Evolutionary conservation across 345 rosid genomes (phyloP).

Genomic region (Crucihimalaya himalaica): DNA sequence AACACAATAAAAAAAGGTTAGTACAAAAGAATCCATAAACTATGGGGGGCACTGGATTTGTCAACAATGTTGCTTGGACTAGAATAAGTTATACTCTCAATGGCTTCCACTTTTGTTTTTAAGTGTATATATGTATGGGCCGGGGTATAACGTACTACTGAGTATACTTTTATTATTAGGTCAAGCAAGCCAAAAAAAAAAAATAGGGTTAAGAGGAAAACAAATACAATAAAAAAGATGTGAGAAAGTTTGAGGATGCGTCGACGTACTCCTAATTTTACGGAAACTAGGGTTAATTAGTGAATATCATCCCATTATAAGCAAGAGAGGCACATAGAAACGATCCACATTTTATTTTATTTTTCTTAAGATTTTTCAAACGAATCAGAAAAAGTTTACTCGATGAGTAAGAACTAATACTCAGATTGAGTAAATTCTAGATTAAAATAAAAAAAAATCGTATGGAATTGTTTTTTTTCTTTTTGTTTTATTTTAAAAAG

Average conservation of each 20-base stretch:
- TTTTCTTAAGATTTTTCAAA: too few species aligned
- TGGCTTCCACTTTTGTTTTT: slow-evolving; percentile 2
- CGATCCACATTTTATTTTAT: too few species aligned
- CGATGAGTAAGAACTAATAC: too few species aligned
- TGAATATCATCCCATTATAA: too few species aligned
- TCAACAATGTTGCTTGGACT: not conserved
- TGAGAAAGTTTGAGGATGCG: not conserved
- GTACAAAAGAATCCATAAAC: not conserved
- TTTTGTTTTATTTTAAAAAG: not conserved
- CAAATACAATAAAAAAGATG: too few species aligned
- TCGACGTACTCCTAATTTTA: not conserved
- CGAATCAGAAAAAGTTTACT: too few species aligned
- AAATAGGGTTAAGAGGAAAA: not conserved
- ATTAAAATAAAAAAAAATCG: not conserved
- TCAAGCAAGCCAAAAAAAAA: not conserved
- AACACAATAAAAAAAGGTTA: not conserved
- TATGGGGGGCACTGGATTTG: not conserved
- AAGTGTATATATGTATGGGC: not conserved
- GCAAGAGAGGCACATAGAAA: not conserved
- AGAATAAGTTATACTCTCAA: not conserved
- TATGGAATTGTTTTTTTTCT: not conserved
- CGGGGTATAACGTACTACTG: not conserved
- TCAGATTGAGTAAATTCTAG: too few species aligned
- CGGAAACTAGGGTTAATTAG: not conserved
- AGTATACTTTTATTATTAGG: not conserved